Evolutionary conservation across 768 basidiomycete genomes (phyloP), one percentile per base, ranked within the genome.

Genomic region (Boletus fagicola): DNA sequence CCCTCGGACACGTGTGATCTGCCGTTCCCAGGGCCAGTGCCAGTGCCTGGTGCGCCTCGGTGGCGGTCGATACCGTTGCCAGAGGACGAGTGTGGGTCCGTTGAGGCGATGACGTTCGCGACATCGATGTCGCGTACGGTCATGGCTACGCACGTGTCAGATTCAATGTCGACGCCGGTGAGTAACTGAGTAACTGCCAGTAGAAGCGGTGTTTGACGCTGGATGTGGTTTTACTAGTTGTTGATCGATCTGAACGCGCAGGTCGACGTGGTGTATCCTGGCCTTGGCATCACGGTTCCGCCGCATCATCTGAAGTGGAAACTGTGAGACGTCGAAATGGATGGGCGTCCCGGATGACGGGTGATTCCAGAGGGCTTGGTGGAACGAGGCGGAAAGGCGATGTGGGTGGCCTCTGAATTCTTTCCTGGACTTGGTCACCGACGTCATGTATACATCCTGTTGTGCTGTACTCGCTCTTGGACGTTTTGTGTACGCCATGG

Each of bases 31-130:
- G 35, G 9, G 2, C 11, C 51, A 10, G 57, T 48, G n/a, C 71
- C 67, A 1, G 57, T 53, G 16, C 70, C 69, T 3, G 66, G 62
- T 31, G 70, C 72, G 18, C 70, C 70, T 18, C 63, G 62, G 28
- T 59, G 62, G 53, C 49, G 24, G 20, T 22, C 64, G n/a, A 52
- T 6, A 18, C 52, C 63, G 11, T 42, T 72, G 45, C 70, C 71
- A 13, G 56, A 62, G 20, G 57, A 56, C n/a, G 61, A 55, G 0
- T 16, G 15, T 5, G 50, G 46, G 46, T 1, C 39, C 8, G 20
- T 8, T 4, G 22, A 26, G 16, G 30, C 26, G 49, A 54, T 16
- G 56, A 54, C 11, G 18, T n/a, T 48, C 12, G 47, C 1, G 28
- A 31, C 10, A 18, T 12, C 30, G 9, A 36, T 13, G 26, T 30